Percentiles rank a stretch among this genome's conserved stretches.
Conservation (phyloP, 805 yeast genomes). For the Schwanniomyces pseudopolymorphus region DNA sequence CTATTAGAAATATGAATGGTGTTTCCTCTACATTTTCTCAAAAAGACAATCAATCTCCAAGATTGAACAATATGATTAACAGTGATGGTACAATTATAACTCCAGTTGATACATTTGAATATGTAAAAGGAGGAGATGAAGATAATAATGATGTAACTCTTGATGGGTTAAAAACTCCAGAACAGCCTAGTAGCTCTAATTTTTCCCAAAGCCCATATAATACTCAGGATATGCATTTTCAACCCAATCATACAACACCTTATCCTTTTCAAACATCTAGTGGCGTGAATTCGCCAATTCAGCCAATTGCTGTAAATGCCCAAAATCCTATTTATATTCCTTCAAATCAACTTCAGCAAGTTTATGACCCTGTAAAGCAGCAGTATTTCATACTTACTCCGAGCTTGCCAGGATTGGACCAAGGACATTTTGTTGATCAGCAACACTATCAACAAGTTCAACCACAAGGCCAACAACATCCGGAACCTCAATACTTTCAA, state of each 20-base stretch:
- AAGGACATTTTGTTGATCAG: constrained; percentile 28
- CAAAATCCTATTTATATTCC: constrained; percentile 18
- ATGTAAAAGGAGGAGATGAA: constrained; percentile 3
- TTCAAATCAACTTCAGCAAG: constrained; percentile 36
- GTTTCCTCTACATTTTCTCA: constrained; percentile 40
- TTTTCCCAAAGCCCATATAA: constrained; percentile 2
- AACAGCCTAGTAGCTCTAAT: constrained; percentile 1
- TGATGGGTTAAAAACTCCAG: constrained; percentile 5
- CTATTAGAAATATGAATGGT: constrained; percentile 16
- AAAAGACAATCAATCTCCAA: constrained; percentile 34
- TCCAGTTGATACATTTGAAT: constrained; percentile 30
- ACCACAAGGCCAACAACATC: constrained; percentile 23
- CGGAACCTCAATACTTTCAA: constrained; percentile 40
- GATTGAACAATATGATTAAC: constrained; percentile 40
- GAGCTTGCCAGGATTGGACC: constrained; percentile 25
- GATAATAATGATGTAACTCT: background rate
- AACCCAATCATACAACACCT: background rate
- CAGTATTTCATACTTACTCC: constrained; percentile 42
- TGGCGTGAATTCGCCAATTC: constrained; percentile 8
- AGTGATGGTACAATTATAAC: constrained; percentile 47
- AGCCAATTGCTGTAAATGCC: constrained; percentile 8
- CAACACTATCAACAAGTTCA: constrained; percentile 41
- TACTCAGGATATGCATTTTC: background rate
- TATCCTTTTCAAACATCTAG: background rate
- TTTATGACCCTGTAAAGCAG: constrained; percentile 45